Base-by-base conservation (phyloP, 768 basidiomycete species). In the Tricholoma flavovirens region DNA sequence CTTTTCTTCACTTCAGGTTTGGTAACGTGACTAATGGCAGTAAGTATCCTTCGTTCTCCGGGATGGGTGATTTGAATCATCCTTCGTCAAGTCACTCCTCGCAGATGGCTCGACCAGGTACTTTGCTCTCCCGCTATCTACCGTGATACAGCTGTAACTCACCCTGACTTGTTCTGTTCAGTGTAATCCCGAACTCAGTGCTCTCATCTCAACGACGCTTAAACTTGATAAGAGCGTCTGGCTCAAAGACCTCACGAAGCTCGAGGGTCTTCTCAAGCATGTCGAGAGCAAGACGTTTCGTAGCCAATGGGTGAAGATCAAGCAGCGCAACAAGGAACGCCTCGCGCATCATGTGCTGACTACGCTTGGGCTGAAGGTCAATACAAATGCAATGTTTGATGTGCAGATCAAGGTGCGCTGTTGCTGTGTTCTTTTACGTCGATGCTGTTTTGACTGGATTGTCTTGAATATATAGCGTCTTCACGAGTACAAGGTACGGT, bases 11-110 rank as follows among this genome's bases (percentile, higher is more conserved):
- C 19, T 19, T 26, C 49, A 85, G 85, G 67, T 93, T 90, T 64
- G 80, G 82, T 22, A 93, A 96, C 67, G 92, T 98, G 49, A 98
- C 95, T 38, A 99, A 98, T 67, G 96, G 95, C 56, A 81, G 88
- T 88, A 69, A 66, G 84, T 78, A n/a, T 11, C 9, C 8, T n/a
- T 9, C 7, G 3, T 29, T 14, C 46, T 29, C 24, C 4, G 46
- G 17, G n/a, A 4, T 49, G 15, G n/a, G 14, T 12, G 17, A 10
- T 36, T 19, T 24, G 35, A 29, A 24, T 17, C 24, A 56, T 26
- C 19, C 30, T 15, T 53, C 19, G 32, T 21, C 26, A 56, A 87
- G 87, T 97, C 60, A 97, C 93, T 19, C 93, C 91, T 49, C 89
- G 96, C 60, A 83, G 96, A 60, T 97, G 91, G 92, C 83, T 95